phyloP scores from a whole-genome alignment of 768 basidiomycete species.

The Grammothele lineata region DNA sequence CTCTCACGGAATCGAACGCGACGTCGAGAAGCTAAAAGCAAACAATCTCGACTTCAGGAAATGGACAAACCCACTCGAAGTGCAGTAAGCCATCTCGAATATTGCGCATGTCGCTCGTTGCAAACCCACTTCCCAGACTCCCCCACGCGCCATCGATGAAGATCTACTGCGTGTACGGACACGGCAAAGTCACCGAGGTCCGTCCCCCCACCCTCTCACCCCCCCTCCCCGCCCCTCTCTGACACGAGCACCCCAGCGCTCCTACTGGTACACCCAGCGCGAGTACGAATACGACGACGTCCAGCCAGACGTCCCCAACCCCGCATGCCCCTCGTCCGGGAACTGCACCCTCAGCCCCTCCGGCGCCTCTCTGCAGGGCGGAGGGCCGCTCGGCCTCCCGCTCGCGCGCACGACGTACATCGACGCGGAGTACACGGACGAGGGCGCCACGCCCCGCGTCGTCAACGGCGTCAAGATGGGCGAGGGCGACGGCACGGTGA shows the following conservation, averaged over 20 bases:
- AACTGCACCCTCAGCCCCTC: constrained; percentile 45
- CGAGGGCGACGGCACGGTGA: constrained; percentile 94
- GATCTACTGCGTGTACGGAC: constrained; percentile 90
- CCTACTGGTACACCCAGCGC: constrained; percentile 84
- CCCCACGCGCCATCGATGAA: constrained; percentile 90
- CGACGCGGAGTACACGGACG: constrained; percentile 76
- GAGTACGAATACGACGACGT: constrained; percentile 64
- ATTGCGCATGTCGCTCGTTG: neutral
- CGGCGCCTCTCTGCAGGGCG: no score
- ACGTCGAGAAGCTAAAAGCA: constrained; percentile 53
- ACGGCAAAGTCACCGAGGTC: constrained; percentile 94
- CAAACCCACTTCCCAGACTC: constrained; percentile 47
- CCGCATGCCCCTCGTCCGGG: constrained; percentile 30
- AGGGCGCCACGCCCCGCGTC: constrained; percentile 56
- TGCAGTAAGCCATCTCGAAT: constrained; percentile 40
- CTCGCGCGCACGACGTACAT: constrained; percentile 70
- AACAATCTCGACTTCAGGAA: constrained; percentile 76
- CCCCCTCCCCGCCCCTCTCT: constrained; percentile 1
- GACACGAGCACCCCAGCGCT: constrained; percentile 46
- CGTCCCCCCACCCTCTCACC: constrained; percentile 18
- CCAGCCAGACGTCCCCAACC: constrained; percentile 38
- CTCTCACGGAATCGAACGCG: constrained; percentile 82
- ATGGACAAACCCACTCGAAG: constrained; percentile 91
- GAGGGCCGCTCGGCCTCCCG: constrained; percentile 49
- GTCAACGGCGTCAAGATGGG: constrained; percentile 87